phyloP scores from a whole-genome alignment of 306 rosid species.

The Gillenia trifoliata region DNA sequence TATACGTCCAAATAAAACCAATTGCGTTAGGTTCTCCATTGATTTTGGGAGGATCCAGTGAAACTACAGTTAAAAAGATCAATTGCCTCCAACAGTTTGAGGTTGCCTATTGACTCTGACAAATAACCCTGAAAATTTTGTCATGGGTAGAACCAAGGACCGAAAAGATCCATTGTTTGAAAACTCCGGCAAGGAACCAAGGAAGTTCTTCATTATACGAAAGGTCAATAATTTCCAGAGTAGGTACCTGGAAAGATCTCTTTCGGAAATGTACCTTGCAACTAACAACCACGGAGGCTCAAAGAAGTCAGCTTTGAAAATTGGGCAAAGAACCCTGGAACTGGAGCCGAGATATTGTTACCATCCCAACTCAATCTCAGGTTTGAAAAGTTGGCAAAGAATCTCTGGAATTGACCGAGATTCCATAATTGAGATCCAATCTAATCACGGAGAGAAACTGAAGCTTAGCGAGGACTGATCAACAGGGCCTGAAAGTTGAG shows the following conservation, averaged over 20 bases:
- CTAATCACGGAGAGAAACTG: background rate
- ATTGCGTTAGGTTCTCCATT: background rate
- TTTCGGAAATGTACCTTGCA: conserved; percentile 6
- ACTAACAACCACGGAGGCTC: background rate
- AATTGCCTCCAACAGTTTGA: background rate
- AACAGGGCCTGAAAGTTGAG: background rate
- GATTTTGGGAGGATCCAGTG: conserved; percentile 11
- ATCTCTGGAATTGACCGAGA: conserved; percentile 5
- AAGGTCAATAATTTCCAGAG: no score
- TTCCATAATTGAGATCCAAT: no score
- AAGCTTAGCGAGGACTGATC: conserved; percentile 4
- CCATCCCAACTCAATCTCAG: background rate
- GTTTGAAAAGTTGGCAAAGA: conserved; percentile 6
- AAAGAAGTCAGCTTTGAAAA: background rate
- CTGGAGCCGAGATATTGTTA: background rate
- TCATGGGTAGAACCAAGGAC: background rate
- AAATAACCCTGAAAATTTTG: conserved; percentile 17
- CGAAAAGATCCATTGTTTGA: conserved; percentile 3
- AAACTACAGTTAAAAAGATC: background rate
- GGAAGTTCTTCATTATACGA: background rate
- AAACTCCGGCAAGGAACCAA: conserved; percentile 25
- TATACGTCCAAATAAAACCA: conserved; percentile 9
- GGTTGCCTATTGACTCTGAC: conserved; percentile 16
- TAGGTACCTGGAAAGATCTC: conserved; percentile 7
- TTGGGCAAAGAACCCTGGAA: background rate